Evolutionary conservation across 2,329 filamentous ascomycete species (phyloP), one percentile per base, ranked within the genome.

Genomic region (Purpureocillium lavendulum): DNA sequence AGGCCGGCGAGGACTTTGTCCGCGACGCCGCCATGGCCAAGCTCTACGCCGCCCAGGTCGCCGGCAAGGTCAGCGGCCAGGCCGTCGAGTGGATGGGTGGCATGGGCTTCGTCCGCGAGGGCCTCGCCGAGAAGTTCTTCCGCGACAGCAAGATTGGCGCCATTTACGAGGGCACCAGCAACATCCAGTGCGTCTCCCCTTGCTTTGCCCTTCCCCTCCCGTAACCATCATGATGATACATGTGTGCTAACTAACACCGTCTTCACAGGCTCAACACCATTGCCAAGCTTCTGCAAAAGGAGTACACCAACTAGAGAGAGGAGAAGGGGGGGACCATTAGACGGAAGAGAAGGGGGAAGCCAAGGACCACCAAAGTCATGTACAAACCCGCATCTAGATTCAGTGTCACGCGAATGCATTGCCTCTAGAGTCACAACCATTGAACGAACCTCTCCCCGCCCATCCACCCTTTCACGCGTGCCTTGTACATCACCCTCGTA

Each of bases 41-140:
- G 73, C 74, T 98, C 40, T 95, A 85, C 60, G 80, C 92, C 3
- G 92, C 86, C 4, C 92, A 98, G 66, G 87, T 98, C 26, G 92
- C 92, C 0, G 85, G 86, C 15, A 80, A 79, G 40, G 90, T 98
- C 15, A 84, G 83, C 40, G 81, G 89, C 7, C 75, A 84, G 36
- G 92, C 90, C 0, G 80, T 98, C 21, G 92, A 98, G 68, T 98
- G 92, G 92, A 97, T 97, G 90, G 92, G 92, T 35, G 92, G 92
- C 45, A 97, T 98, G 92, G 92, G 92, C 34, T 98, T 98, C 54
- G 92, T 98, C 13, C 73, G 92, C 33, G 92, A 98, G 63, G 92
- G 92, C 0, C 80, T 95, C 42, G 92, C 92, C 1, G 92, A 98
- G 78, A 98, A 98, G 78, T 96, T 83, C 70, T 98, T 84, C 75